phyloP scores from a whole-genome alignment of 768 basidiomycete species.

The Krasilnikovozyma curviuscula region DNA sequence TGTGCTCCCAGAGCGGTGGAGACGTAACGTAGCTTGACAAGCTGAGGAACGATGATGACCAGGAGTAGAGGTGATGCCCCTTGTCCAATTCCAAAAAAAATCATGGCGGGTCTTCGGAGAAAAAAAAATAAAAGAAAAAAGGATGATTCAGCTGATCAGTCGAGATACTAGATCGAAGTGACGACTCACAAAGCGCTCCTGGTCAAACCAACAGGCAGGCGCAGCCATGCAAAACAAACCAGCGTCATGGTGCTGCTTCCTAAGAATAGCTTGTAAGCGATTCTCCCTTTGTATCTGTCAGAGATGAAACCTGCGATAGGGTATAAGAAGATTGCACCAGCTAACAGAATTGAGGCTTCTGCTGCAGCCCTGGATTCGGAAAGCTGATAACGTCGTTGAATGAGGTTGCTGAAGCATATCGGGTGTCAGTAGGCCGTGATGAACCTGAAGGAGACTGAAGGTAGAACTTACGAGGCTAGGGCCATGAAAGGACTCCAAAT shows the following conservation, averaged over 20 bases:
- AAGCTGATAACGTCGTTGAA: conserved; percentile 46
- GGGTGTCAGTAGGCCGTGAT: too few relatives aligned
- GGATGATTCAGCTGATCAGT: too few relatives aligned
- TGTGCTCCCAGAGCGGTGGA: conserved; percentile 60
- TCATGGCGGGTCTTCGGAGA: conserved; percentile 49
- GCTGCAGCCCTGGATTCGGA: conserved; percentile 42
- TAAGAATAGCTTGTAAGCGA: conserved; percentile 40
- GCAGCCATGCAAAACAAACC: conserved; percentile 47
- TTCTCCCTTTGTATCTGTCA: conserved; percentile 13
- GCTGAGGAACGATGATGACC: conserved; percentile 51
- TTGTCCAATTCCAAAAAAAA: conserved; percentile 45
- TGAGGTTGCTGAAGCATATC: conserved; percentile 50
- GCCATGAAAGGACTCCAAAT: conserved; percentile 64
- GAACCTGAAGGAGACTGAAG: too few relatives aligned
- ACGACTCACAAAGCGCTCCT: conserved; percentile 35
- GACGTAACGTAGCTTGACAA: conserved; percentile 51
- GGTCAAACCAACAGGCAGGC: conserved; percentile 40
- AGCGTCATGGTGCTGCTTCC: conserved; percentile 43
- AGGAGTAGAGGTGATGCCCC: conserved; percentile 55
- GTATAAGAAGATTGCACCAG: conserved; percentile 49
- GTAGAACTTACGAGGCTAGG: conserved; percentile 41
- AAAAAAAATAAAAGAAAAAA: too few relatives aligned
- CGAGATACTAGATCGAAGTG: too few relatives aligned
- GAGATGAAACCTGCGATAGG: conserved; percentile 36
- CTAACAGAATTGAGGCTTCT: conserved; percentile 51